Evolutionary conservation across 1,284 basidiomycete species (phyloP).

Genomic region (Microbotryum scabiosae): DNA sequence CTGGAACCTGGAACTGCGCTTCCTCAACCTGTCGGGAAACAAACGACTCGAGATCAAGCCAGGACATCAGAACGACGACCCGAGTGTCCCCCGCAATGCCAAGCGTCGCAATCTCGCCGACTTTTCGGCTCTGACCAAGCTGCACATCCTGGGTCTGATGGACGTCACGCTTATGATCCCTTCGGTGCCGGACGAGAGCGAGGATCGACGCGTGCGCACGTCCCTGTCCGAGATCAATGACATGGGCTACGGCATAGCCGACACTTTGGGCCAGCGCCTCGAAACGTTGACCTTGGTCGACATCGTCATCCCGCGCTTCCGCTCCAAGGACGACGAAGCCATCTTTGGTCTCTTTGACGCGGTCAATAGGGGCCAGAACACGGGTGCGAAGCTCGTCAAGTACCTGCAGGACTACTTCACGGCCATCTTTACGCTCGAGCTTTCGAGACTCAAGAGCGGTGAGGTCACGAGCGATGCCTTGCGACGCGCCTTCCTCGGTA

Average conservation of each 20-base stretch:
- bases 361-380: conserved; percentile 49
- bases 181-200: conserved; percentile 80
- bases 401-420: conserved; percentile 75
- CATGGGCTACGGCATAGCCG: conserved; percentile 95
- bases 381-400: conserved; percentile 49
- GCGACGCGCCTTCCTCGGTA: conserved; percentile 70
- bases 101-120: conserved; percentile 56
- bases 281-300: conserved; percentile 84
- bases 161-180: conserved; percentile 86
- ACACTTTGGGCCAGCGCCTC: conserved; percentile 67
- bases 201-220: conserved; percentile 84
- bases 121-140: conserved; percentile 71
- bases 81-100: conserved; percentile 37
- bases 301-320: conserved; percentile 82
- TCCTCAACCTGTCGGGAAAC: conserved; percentile 81
- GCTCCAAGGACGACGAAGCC: conserved; percentile 68
- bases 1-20: conserved; percentile 85
- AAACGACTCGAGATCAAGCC: conserved; percentile 81
- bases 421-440: conserved; percentile 52
- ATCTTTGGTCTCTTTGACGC: conserved; percentile 88
- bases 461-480: conserved; percentile 60
- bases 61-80: conserved; percentile 39
- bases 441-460: conserved; percentile 49
- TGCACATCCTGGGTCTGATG: conserved; percentile 90
- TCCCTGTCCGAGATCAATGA: conserved; percentile 82